Conservation (phyloP, 352 stramenopile species). For the Globisporangium nodosum region DNA sequence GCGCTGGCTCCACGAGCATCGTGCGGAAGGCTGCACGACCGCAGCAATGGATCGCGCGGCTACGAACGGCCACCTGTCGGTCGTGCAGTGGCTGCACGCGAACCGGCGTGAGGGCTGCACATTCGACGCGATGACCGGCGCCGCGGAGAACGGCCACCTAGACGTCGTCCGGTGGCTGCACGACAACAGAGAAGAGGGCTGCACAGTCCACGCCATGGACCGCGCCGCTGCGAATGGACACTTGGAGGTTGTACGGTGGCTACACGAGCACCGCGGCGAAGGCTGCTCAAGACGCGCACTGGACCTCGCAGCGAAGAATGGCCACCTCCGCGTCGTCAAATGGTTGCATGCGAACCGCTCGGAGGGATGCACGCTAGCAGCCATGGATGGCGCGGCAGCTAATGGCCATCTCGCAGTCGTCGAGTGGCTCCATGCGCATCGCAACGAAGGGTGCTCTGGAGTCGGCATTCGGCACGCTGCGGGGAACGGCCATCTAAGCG, state of each 20-base stretch:
- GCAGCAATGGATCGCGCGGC: conserved; percentile 36
- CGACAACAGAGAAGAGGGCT: conserved; percentile 27
- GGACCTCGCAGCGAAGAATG: conserved; percentile 41
- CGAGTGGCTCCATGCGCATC: conserved; percentile 44
- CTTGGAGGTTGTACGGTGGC: conserved; percentile 39
- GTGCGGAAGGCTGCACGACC: conserved; percentile 20
- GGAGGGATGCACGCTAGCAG: conserved; percentile 33
- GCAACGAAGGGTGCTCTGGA: conserved; percentile 32
- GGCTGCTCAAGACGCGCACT: conserved; percentile 37
- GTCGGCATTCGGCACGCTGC: conserved; percentile 26
- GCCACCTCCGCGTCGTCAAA: conserved; percentile 40
- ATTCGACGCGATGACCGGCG: conserved; percentile 37
- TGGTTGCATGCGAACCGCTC: conserved; percentile 39
- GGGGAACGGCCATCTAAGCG: conserved; percentile 29
- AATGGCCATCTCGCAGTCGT: conserved; percentile 47
- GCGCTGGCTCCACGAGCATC: conserved; percentile 25
- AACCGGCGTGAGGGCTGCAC: conserved; percentile 15
- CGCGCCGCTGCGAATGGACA: conserved; percentile 38
- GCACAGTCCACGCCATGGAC: conserved; percentile 37
- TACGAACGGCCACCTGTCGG: conserved; percentile 26
- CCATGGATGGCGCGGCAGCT: conserved; percentile 39
- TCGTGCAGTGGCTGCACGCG: conserved; percentile 22
- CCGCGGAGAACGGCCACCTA: conserved; percentile 26
- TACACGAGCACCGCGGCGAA: conserved; percentile 32
- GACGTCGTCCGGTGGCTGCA: conserved; percentile 36